These are phyloP conservation scores for Rhododendron simsii DNA, from an alignment of 148 eudicot genomes.

Conservation along the genomic window DNA sequence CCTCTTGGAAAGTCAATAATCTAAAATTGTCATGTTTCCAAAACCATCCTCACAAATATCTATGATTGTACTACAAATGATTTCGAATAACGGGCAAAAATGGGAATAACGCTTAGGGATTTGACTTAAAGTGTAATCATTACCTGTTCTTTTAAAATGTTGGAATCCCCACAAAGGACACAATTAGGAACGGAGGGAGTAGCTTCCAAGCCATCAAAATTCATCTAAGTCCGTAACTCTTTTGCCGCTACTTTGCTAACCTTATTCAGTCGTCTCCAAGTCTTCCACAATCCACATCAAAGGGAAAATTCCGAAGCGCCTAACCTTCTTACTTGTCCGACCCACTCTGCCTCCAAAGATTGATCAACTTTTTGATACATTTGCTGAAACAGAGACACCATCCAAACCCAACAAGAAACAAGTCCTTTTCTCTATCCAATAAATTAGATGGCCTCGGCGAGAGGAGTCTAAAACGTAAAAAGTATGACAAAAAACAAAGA, in stretches of 20 bases:
- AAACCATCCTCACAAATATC: too few species aligned
- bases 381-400: background rate
- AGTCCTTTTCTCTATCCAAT: background rate
- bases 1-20: too few species aligned
- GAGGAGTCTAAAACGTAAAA: too few species aligned
- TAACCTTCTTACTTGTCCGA: background rate
- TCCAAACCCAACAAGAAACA: background rate
- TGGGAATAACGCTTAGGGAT: too few species aligned
- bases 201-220: background rate
- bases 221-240: background rate
- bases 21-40: too few species aligned
- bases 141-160: too few species aligned
- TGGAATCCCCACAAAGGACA: too few species aligned
- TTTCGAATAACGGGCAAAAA: too few species aligned
- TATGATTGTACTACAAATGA: too few species aligned
- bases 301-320: background rate
- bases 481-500: too few species aligned
- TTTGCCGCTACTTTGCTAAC: background rate
- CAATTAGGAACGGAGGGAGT: too few species aligned
- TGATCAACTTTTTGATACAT: background rate
- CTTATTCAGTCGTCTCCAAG: background rate
- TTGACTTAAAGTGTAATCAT: too few species aligned
- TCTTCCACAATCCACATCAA: background rate
- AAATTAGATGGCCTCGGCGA: background rate
- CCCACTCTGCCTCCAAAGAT: background rate